phyloP scores from a whole-genome alignment of 2,329 filamentous ascomycete species.

The Exophiala phaeomuriformis region DNA sequence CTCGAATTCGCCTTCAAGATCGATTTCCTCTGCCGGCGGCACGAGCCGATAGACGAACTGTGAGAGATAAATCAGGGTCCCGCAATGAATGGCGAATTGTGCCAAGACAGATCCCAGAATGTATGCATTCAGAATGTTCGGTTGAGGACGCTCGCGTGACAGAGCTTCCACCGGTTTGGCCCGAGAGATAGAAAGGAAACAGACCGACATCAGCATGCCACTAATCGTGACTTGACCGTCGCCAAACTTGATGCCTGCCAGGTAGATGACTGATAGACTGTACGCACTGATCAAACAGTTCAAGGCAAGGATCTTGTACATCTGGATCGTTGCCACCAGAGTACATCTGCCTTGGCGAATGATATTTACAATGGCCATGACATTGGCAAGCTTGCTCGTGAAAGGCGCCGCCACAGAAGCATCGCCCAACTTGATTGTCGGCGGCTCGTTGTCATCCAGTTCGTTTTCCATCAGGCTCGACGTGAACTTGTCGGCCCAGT shows the following conservation, averaged over 20 bases:
- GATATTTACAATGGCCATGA: slow-evolving; percentile 95
- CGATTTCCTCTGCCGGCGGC: slow-evolving; percentile 61
- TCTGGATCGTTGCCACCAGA: slow-evolving; percentile 95
- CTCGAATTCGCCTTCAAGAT: slow-evolving; percentile 89
- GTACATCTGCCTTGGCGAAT: slow-evolving; percentile 97
- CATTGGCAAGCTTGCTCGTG: slow-evolving; percentile 94
- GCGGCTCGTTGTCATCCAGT: slow-evolving; percentile 80
- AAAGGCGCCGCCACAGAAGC: slow-evolving; percentile 96
- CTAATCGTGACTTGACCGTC: slow-evolving; percentile 98
- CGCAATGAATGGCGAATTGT: slow-evolving; percentile 94
- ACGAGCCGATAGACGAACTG: slow-evolving; percentile 78
- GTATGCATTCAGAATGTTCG: slow-evolving; percentile 98
- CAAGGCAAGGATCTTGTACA: slow-evolving; percentile 98
- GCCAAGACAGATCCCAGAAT: slow-evolving; percentile 96
- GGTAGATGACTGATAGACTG: slow-evolving; percentile 89
- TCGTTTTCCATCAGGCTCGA: slow-evolving; percentile 83
- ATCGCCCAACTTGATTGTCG: slow-evolving; percentile 92
- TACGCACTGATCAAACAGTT: slow-evolving; percentile 98
- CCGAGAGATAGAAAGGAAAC: slow-evolving; percentile 96
- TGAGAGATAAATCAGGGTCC: slow-evolving; percentile 87
- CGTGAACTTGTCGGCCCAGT: slow-evolving; percentile 79
- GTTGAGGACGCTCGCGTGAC: slow-evolving; percentile 93
- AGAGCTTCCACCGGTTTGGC: slow-evolving; percentile 91
- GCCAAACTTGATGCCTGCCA: slow-evolving; percentile 98
- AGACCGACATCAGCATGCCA: slow-evolving; percentile 99